Evolutionary conservation across 805 yeast species (phyloP), one percentile per base, ranked within the genome.

Genomic region (Metschnikowia lunata): DNA sequence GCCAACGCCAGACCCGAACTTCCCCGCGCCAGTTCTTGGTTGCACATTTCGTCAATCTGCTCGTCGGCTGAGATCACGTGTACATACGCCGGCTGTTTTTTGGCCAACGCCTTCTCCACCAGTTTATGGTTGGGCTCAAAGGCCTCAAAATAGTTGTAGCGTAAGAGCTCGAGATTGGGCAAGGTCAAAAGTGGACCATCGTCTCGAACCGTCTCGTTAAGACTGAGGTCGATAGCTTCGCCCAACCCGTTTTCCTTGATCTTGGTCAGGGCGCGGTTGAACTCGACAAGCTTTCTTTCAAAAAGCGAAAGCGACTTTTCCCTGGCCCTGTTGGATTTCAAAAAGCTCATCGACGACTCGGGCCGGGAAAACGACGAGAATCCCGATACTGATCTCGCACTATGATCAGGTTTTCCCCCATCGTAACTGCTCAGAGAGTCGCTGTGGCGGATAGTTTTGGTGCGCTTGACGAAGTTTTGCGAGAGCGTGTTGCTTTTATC

Each of bases 131-230:
- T 39, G 28, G 47, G 39, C 45, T 47, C 46, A 32, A 47, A 43
- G 32, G 30, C 26, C 34, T 46, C 52, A 28, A 40, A 43, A 29
- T 47, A 49, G 36, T 40, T 43, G 40, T 30, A 47, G 8, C 48
- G 46, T 44, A 49, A 39, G 23, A 13, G 14, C 31, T 40, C 40
- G 30, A 49, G n/a, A 32, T 38, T 44, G 5, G 30, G 29, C 30
- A 27, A 11, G 30, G 43, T 37, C 28, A 43, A 37, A 5, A 49
- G 30, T 30, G 34, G 39, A 12, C 26, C 36, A 5, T 31, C 41
- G 7, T 15, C 33, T n/a, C 44, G 40, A 11, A 36, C 31, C 13
- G 27, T 18, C 26, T 34, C 45, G 30, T 47, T 47, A 23, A 42
- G 42, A 7, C 32, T 23, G 2, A 28, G 26, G 30, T 32, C 13